phyloP scores from a whole-genome alignment of 225 moss, liverwort and hornwort species.

The Asterella californica region DNA sequence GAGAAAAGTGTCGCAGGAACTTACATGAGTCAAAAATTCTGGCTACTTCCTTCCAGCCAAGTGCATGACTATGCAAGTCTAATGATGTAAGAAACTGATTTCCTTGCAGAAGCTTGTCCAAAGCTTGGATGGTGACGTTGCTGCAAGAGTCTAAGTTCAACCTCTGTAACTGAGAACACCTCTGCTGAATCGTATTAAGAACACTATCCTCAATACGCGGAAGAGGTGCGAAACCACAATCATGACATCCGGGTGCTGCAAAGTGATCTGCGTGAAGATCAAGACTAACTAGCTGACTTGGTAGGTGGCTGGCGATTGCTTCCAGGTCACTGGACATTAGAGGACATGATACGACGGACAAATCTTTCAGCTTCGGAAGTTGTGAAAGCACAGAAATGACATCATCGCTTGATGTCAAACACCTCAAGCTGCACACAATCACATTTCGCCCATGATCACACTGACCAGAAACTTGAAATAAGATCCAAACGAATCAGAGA shows the following conservation, averaged over 20 bases:
- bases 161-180: conserved; percentile 54
- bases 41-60: conserved; percentile 73
- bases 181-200: conserved; percentile 39
- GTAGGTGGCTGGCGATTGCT: conserved; percentile 53
- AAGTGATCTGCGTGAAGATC: conserved; percentile 45
- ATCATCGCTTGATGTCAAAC: conserved; percentile 38
- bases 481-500: not conserved
- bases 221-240: conserved; percentile 31
- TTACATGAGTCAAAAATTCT: conserved; percentile 55
- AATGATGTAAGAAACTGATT: conserved; percentile 70
- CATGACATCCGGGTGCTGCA: conserved; percentile 28
- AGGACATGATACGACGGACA: conserved; percentile 65
- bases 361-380: conserved; percentile 58
- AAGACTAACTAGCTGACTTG: conserved; percentile 56
- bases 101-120: conserved; percentile 51
- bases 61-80: conserved; percentile 57
- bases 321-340: conserved; percentile 47
- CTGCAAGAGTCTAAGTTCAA: conserved; percentile 59
- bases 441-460: not conserved
- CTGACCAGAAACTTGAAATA: not conserved
- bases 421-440: conserved; percentile 55
- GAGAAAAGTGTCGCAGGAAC: conserved; percentile 69
- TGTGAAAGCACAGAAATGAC: conserved; percentile 40
- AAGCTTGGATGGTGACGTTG: conserved; percentile 37
- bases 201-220: conserved; percentile 54